Conservation (phyloP, 2,329 filamentous ascomycete genomes). For the Ophiostoma quercus region DNA sequence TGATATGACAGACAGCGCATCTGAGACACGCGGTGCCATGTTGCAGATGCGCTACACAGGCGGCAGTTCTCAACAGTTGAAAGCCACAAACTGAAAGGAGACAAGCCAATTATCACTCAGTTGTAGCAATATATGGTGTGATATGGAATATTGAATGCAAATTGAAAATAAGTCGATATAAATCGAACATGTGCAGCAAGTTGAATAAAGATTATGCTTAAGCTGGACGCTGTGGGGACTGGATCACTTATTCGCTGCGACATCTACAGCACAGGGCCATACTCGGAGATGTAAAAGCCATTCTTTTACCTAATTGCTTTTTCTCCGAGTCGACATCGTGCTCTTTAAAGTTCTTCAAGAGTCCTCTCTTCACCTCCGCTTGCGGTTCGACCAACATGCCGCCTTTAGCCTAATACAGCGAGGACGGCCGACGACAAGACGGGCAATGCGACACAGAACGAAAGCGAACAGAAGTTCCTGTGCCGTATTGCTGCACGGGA, state of each 20-base stretch:
- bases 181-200: background rate
- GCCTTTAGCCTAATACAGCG: background rate
- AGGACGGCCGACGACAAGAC: background rate
- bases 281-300: background rate
- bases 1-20: constrained; percentile 6
- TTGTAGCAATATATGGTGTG: background rate
- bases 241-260: background rate
- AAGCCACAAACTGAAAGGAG: background rate
- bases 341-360: background rate
- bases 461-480: background rate
- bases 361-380: background rate
- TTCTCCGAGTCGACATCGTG: background rate
- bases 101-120: background rate
- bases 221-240: background rate
- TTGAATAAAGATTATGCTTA: background rate
- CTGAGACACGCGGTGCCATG: constrained; percentile 2
- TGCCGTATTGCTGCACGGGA: background rate
- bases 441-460: background rate
- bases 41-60: background rate
- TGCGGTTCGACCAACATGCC: background rate
- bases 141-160: background rate
- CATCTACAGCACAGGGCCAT: background rate
- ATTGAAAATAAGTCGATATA: background rate
- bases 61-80: background rate
- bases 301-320: no score